phyloP scores from a whole-genome alignment of 2,329 filamentous ascomycete species.

The Neofusicoccum umdonicola region DNA sequence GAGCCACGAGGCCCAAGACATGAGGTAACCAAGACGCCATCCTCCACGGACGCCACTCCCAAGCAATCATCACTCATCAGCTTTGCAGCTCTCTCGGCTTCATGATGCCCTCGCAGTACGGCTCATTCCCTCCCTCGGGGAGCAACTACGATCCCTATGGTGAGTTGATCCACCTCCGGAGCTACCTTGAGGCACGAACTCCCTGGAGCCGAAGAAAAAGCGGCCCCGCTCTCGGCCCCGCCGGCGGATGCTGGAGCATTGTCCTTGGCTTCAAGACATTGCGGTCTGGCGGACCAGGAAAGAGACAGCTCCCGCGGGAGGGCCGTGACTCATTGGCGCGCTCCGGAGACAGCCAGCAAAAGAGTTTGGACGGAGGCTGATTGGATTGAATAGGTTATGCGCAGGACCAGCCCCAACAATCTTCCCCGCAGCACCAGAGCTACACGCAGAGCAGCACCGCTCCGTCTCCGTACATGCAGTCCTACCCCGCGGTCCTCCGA shows the following conservation, averaged over 20 bases:
- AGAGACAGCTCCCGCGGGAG: background rate
- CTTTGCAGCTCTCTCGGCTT: conserved; percentile 36
- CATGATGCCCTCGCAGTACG: conserved; percentile 41
- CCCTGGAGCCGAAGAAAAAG: background rate
- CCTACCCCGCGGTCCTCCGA: conserved; percentile 13
- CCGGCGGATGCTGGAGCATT: background rate
- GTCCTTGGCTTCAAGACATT: background rate
- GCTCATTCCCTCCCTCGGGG: conserved; percentile 34
- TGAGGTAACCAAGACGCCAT: conserved; percentile 32
- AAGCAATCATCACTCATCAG: conserved; percentile 12
- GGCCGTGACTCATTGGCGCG: background rate
- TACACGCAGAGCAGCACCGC: conserved; percentile 18
- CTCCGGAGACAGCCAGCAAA: background rate
- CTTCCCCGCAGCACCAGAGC: conserved; percentile 10
- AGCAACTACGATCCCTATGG: conserved; percentile 17
- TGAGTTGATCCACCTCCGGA: conserved; percentile 15
- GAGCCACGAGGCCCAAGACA: conserved; percentile 33
- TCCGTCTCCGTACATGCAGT: conserved; percentile 14
- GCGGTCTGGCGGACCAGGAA: background rate
- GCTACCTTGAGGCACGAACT: background rate
- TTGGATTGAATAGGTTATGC: conserved; percentile 8
- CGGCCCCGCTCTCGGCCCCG: background rate
- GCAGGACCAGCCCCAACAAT: conserved; percentile 13
- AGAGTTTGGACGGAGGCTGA: background rate
- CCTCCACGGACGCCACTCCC: background rate